Evolutionary conservation across 2,329 filamentous ascomycete species (phyloP).

Genomic region (Fusarium poae): DNA sequence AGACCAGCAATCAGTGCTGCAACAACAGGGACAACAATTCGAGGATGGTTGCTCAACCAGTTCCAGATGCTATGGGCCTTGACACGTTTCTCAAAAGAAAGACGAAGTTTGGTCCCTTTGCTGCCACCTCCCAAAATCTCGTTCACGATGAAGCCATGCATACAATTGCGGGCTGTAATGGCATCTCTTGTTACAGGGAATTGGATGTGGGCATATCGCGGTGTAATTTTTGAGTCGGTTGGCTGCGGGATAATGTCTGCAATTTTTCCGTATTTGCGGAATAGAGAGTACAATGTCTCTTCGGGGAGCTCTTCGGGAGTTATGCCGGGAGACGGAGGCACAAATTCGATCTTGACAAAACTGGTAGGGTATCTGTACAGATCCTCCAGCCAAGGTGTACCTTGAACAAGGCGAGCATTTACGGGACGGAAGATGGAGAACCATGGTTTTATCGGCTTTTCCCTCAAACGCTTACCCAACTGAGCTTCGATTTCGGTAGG

Average conservation of each 20-base stretch:
- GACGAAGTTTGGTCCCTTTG: constrained; percentile 78
- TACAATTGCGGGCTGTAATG: constrained; percentile 90
- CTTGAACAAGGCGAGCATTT: constrained; percentile 79
- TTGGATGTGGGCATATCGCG: constrained; percentile 83
- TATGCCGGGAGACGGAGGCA: constrained; percentile 77
- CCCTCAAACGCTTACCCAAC: constrained; percentile 72
- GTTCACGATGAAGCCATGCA: constrained; percentile 83
- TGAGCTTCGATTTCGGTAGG: constrained; percentile 62
- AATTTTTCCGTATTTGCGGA: constrained; percentile 91
- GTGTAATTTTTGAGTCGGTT: constrained; percentile 85
- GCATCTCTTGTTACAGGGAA: constrained; percentile 80
- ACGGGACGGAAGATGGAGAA: constrained; percentile 86
- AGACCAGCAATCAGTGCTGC: constrained; percentile 85
- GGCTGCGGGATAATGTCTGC: constrained; percentile 86
- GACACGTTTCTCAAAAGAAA: constrained; percentile 85
- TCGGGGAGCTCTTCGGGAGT: constrained; percentile 84
- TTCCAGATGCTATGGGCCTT: constrained; percentile 86
- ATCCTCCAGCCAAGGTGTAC: constrained; percentile 94
- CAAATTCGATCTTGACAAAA: constrained; percentile 85
- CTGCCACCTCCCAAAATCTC: constrained; percentile 80
- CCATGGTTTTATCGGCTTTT: constrained; percentile 85
- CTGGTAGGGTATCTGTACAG: constrained; percentile 83
- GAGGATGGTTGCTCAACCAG: constrained; percentile 87
- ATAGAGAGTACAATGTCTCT: constrained; percentile 87
- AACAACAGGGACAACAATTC: constrained; percentile 86